A percentile compares a stretch with the other conserved stretches of the same genome.
Evolutionary conservation across 2,329 filamentous ascomycete genomes (phyloP).

Genomic region (Amylocarpus encephaloides): DNA sequence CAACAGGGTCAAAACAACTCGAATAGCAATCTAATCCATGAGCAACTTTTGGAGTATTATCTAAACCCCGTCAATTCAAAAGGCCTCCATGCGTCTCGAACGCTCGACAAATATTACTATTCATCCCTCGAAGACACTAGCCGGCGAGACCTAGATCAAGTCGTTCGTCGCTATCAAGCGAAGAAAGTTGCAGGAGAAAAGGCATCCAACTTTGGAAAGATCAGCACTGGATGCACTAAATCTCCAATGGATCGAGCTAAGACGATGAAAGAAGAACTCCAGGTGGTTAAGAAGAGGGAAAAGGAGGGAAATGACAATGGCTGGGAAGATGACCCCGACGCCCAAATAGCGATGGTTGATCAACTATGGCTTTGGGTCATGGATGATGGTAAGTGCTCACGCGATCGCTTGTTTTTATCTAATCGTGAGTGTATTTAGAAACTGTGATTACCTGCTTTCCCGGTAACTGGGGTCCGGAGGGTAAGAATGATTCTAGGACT

Average conservation of each 20-base stretch:
- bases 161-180: background rate
- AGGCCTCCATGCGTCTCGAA: background rate
- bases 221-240: too few species aligned
- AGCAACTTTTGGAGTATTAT: background rate
- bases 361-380: slow-evolving; percentile 3
- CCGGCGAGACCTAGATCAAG: background rate
- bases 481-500: too few species aligned
- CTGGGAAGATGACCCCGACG: too few species aligned
- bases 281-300: too few species aligned
- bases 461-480: too few species aligned
- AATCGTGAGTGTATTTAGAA: background rate
- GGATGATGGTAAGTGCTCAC: background rate
- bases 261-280: too few species aligned
- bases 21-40: too few species aligned
- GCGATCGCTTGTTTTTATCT: background rate
- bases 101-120: background rate
- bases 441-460: background rate
- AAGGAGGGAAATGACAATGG: too few species aligned
- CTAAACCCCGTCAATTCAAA: background rate
- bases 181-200: too few species aligned
- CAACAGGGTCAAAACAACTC: too few species aligned
- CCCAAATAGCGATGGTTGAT: background rate
- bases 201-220: too few species aligned
- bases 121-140: background rate
- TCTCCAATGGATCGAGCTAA: too few species aligned